phyloP scores from a whole-genome alignment of 371 early-diverging fungal species.

The Synchytrium microbalum region DNA sequence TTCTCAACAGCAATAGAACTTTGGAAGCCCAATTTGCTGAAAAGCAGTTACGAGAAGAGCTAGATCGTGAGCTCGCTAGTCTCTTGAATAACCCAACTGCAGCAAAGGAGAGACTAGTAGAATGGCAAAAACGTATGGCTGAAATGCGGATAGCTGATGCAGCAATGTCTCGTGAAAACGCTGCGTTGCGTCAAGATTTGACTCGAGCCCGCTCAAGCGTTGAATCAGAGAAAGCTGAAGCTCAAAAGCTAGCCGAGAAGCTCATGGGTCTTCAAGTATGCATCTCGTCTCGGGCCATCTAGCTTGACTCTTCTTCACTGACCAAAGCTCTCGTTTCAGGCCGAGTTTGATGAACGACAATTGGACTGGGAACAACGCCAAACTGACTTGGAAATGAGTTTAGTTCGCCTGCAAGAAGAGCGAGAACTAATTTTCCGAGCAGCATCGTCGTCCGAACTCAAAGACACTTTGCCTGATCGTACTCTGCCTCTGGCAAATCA shows the following conservation, averaged over 20 bases:
- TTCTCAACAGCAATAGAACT: neutral
- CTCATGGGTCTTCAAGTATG: neutral
- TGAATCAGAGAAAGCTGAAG: conserved; percentile 1
- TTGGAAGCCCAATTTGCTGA: neutral
- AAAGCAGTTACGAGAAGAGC: neutral
- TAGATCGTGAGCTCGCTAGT: neutral
- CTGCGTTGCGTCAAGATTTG: neutral
- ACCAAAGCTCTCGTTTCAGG: conserved; percentile 8
- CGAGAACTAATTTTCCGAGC: conserved; percentile 27
- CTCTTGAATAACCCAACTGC: neutral
- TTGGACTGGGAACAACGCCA: conserved; percentile 34
- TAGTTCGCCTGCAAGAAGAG: conserved; percentile 28
- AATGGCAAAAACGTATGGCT: neutral
- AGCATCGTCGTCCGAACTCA: conserved; percentile 21
- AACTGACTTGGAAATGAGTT: conserved; percentile 21
- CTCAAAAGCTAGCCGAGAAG: conserved; percentile 1
- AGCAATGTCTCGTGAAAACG: neutral
- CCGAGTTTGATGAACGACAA: conserved; percentile 20
- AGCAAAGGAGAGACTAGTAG: neutral
- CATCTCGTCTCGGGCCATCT: neutral
- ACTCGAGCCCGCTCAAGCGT: neutral
- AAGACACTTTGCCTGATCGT: conserved; percentile 24
- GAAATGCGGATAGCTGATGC: neutral
- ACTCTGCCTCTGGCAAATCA: conserved; percentile 31
- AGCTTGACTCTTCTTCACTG: neutral